Evolutionary conservation across 129 eudicot species (phyloP).

Genomic region (Pulicaria dysenterica): DNA sequence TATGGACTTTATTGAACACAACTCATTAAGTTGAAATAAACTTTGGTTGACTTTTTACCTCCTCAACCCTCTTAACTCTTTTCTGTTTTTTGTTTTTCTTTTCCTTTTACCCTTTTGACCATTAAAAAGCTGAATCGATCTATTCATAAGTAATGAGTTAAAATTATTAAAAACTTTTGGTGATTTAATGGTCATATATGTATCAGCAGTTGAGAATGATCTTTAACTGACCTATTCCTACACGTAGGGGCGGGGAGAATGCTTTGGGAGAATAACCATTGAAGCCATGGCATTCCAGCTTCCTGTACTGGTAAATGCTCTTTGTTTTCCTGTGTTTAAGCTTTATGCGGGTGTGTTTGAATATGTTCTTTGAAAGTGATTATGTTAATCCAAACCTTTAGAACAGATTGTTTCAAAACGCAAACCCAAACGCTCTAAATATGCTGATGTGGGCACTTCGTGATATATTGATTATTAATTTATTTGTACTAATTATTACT

Average conservation of each 20-base stretch:
- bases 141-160: neutral
- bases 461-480: no score
- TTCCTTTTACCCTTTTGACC: neutral
- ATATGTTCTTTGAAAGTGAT: neutral
- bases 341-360: neutral
- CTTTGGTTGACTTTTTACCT: neutral
- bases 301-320: conserved; percentile 67
- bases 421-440: neutral
- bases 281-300: conserved; percentile 97
- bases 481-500: no score
- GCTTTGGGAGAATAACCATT: conserved; percentile 94
- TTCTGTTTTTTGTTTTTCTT: neutral
- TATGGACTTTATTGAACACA: no score
- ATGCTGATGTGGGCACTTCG: neutral
- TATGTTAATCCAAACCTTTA: neutral
- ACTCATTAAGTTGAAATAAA: no score
- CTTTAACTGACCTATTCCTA: neutral
- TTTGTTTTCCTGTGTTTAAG: neutral
- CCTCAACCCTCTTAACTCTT: neutral
- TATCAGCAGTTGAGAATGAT: neutral
- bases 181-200: neutral
- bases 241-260: conserved; percentile 82
- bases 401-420: neutral
- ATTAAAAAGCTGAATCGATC: neutral
- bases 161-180: neutral